Conservation (phyloP, 352 stramenopile genomes). For the Salisapilia sapeloensis region DNA sequence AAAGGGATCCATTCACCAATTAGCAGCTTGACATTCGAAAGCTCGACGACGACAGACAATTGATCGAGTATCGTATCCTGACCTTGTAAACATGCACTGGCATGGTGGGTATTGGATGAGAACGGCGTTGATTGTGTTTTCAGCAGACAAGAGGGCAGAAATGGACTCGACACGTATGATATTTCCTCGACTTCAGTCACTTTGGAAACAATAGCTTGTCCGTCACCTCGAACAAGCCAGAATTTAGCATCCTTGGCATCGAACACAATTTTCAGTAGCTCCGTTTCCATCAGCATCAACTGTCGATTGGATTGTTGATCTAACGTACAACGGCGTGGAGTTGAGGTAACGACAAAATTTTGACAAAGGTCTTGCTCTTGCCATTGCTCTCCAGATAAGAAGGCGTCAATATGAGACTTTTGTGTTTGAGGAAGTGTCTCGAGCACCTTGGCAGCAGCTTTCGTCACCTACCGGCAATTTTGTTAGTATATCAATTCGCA, state of each 20-base stretch:
- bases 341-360: constrained; percentile 9
- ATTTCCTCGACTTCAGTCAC: constrained; percentile 95
- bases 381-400: no score
- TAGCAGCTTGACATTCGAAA: constrained; percentile 94
- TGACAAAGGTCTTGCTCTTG: background rate
- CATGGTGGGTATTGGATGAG: constrained; percentile 89
- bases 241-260: constrained; percentile 78
- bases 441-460: constrained; percentile 18
- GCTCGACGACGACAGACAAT: constrained; percentile 90
- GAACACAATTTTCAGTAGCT: constrained; percentile 85
- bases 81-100: constrained; percentile 71
- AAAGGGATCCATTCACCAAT: constrained; percentile 97
- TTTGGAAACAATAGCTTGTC: constrained; percentile 81
- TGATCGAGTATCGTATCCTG: constrained; percentile 84
- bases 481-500: constrained; percentile 1
- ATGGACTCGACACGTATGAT: constrained; percentile 94
- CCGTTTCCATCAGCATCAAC: constrained; percentile 84
- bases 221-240: constrained; percentile 68
- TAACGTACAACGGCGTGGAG: constrained; percentile 65
- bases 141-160: constrained; percentile 90
- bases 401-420: constrained; percentile 40
- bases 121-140: constrained; percentile 84
- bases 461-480: constrained; percentile 15
- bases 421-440: constrained; percentile 14
- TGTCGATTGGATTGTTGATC: constrained; percentile 63